phyloP scores from a whole-genome alignment of 2,329 filamentous ascomycete genomes.

The Arthrobotrys sphaeroides region DNA sequence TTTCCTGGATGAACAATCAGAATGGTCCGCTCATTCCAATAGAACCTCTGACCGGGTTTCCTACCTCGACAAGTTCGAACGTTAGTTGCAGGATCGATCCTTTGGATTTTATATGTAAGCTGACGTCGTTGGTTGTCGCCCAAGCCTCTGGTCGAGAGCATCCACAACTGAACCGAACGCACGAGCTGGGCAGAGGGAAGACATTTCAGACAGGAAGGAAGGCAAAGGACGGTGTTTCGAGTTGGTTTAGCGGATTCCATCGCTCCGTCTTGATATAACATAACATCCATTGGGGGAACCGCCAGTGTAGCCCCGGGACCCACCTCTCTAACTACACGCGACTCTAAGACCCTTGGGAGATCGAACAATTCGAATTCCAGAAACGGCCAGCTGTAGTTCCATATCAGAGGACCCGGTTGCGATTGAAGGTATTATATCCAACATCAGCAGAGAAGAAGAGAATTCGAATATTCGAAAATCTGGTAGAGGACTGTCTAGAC shows the following conservation, averaged over 20 bases:
- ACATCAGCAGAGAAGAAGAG: background rate
- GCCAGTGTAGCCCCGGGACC: slow-evolving; percentile 14
- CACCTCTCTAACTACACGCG: slow-evolving; percentile 44
- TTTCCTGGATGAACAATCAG: slow-evolving; percentile 33
- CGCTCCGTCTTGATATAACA: slow-evolving; percentile 40
- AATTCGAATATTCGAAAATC: slow-evolving; percentile 18
- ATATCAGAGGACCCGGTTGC: slow-evolving; percentile 8
- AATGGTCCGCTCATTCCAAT: slow-evolving; percentile 30
- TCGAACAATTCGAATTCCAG: background rate
- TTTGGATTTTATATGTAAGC: slow-evolving; percentile 52
- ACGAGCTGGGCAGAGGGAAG: slow-evolving; percentile 13
- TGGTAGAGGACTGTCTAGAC: too few species aligned
- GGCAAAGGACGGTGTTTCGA: slow-evolving; percentile 20
- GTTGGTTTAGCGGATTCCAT: slow-evolving; percentile 35
- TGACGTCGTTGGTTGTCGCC: slow-evolving; percentile 48
- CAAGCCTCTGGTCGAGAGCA: slow-evolving; percentile 22
- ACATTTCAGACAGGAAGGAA: slow-evolving; percentile 12
- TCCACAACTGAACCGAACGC: slow-evolving; percentile 13
- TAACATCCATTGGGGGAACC: slow-evolving; percentile 46
- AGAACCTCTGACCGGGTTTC: slow-evolving; percentile 32
- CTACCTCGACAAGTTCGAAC: slow-evolving; percentile 18
- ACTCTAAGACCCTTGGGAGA: slow-evolving; percentile 17
- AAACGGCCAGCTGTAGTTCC: slow-evolving; percentile 10
- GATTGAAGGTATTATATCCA: slow-evolving; percentile 12
- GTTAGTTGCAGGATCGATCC: slow-evolving; percentile 34